phyloP scores from a whole-genome alignment of 495 filamentous ascomycete species.

The Podospora fimiseda region DNA sequence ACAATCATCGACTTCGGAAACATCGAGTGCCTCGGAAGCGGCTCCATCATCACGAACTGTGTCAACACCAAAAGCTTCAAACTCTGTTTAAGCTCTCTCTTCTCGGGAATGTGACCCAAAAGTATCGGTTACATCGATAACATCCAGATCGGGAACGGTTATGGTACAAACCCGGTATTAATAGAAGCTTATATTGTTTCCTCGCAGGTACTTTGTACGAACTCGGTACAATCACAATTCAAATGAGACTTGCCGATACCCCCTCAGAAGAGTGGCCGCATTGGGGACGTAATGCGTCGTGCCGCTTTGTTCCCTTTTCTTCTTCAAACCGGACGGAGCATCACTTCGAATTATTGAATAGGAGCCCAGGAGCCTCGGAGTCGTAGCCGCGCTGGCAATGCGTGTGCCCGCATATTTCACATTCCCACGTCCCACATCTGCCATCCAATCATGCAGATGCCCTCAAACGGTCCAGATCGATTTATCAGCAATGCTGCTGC shows the following conservation, averaged over 20 bases:
- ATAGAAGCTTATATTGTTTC: not conserved
- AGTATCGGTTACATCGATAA: constrained; percentile 1
- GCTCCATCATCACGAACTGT: not conserved
- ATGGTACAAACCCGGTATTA: not conserved
- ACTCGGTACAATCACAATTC: constrained; percentile 1
- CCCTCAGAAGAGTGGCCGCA: too few relatives aligned
- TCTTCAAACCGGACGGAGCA: not conserved
- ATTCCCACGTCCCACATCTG: too few relatives aligned
- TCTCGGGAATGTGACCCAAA: not conserved
- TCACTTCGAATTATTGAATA: not conserved
- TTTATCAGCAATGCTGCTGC: not conserved
- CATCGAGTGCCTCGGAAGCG: constrained; percentile 8
- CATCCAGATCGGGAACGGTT: not conserved
- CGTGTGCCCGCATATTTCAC: not conserved
- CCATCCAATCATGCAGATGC: not conserved
- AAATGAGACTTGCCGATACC: not conserved
- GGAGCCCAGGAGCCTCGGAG: not conserved
- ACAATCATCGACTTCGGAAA: constrained; percentile 6
- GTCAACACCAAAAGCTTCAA: not conserved
- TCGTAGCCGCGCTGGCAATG: not conserved
- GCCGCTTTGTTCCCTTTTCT: not conserved
- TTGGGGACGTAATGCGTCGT: too few relatives aligned
- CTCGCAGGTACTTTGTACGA: constrained; percentile 9
- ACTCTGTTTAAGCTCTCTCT: not conserved
- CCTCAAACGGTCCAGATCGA: not conserved